Evolutionary conservation across 192 early-diverging fungal species (phyloP), one percentile per base, ranked within the genome.

Genomic region (Dimargaris cristalligena): DNA sequence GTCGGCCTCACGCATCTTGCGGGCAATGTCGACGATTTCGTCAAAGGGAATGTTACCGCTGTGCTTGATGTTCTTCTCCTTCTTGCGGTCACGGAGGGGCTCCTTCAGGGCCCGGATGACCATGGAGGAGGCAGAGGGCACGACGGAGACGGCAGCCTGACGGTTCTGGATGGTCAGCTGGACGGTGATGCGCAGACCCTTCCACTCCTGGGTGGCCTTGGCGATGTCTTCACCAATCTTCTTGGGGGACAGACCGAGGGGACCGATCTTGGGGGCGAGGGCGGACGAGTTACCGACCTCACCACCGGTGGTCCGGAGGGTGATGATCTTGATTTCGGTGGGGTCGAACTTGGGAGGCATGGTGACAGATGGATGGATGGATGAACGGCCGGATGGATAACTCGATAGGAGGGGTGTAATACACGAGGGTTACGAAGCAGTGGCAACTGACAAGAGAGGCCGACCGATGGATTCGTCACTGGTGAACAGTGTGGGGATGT

Each of bases 211-310:
- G 70, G 95, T 99, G 64, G 87, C 92, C 85, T 99, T 99, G 82
- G 95, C 95, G 66, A 99, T 99, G 74, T 99, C 95, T 81, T 99
- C 95, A 82, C 95, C 95, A 58, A 94, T 88, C 85, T 99, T 99
- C 85, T 99, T 99, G 79, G 95, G 95, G 57, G 93, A 89, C 62
- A 88, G 77, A 95, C 95, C 95, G 67, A 99, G 89, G 69, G 95
- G 95, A 92, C 95, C 95, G 65, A 99, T 90, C 88, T 99, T 99
- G 74, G 95, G 93, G 57, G 95, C 95, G 57, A 99, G 83, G 47
- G 92, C 91, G 69, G 87, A 89, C 69, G 90, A 91, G 78, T 90
- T 87, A 80, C 87, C 89, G 67, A 97, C 93, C 76, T 92, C 93
- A 80, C 93, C 93, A 83, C 95, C 95, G 68, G 91, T 94, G 65